Evolutionary conservation across 176 grass and related monocot genomes (phyloP).

Genomic region (Poa annua): DNA sequence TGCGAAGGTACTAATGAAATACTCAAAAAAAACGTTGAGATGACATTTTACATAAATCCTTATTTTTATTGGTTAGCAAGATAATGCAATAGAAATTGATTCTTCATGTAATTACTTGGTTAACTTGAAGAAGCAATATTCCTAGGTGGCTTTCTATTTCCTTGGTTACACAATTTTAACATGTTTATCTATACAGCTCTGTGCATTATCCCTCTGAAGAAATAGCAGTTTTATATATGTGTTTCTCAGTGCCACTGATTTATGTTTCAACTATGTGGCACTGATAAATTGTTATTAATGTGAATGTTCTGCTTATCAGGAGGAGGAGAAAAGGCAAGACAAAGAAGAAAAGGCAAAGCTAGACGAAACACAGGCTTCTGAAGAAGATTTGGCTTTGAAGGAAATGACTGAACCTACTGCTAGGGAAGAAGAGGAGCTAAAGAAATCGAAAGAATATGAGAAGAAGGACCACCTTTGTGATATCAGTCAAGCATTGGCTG

Average conservation of each 20-base stretch:
- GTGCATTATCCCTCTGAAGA: neutral
- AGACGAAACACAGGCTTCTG: conserved; percentile 38
- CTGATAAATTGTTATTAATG: conserved; percentile 14
- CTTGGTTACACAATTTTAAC: conserved; percentile 7
- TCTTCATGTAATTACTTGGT: conserved; percentile 15
- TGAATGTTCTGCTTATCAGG: conserved; percentile 45
- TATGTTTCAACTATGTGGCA: conserved; percentile 11
- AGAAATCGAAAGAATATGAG: conserved; percentile 61
- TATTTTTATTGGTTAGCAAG: conserved; percentile 3
- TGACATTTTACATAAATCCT: neutral
- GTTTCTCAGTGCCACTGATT: neutral
- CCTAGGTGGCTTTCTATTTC: neutral
- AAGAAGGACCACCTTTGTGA: conserved; percentile 75
- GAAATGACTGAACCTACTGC: conserved; percentile 77
- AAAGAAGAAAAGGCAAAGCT: conserved; percentile 75
- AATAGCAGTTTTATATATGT: neutral
- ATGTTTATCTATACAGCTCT: conserved; percentile 10
- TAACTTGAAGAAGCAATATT: conserved; percentile 19
- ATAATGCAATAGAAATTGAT: conserved; percentile 2
- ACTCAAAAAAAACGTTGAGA: neutral
- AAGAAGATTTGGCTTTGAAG: conserved; percentile 86
- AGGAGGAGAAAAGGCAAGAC: conserved; percentile 81
- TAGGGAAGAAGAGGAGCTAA: conserved; percentile 70
- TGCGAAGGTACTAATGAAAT: neutral
- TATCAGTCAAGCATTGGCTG: conserved; percentile 79